phyloP scores from a whole-genome alignment of 495 filamentous ascomycete species.

The Margaritispora aquatica region DNA sequence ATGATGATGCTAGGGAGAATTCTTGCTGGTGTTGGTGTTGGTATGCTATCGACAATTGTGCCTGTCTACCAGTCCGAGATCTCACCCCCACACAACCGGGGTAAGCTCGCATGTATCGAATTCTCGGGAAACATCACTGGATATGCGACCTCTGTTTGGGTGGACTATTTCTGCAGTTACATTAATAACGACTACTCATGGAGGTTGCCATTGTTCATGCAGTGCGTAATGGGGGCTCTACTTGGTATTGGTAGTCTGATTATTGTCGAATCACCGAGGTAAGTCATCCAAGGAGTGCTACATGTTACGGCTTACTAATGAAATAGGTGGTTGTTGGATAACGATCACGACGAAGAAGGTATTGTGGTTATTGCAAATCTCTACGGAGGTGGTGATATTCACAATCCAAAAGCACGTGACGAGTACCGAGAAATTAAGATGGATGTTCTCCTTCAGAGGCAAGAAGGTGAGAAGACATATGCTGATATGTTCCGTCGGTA shows the following conservation, averaged over 20 bases:
- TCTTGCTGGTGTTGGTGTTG: conserved; percentile 88
- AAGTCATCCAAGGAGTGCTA: conserved; percentile 17
- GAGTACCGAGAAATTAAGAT: conserved; percentile 99
- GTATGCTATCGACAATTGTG: conserved; percentile 92
- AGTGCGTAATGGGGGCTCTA: conserved; percentile 87
- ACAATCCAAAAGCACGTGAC: conserved; percentile 81
- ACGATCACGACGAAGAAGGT: conserved; percentile 96
- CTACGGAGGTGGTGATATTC: conserved; percentile 91
- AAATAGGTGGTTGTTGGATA: conserved; percentile 87
- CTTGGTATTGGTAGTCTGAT: conserved; percentile 80
- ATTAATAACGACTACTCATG: conserved; percentile 82
- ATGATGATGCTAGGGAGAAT: conserved; percentile 93
- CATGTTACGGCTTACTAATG: conserved; percentile 11
- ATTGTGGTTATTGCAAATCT: conserved; percentile 97
- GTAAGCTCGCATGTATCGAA: conserved; percentile 94
- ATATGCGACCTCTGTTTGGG: conserved; percentile 95
- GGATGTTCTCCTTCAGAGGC: conserved; percentile 85
- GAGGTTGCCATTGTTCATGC: conserved; percentile 86
- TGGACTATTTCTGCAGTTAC: conserved; percentile 93
- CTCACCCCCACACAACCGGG: conserved; percentile 90
- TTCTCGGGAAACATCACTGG: conserved; percentile 96
- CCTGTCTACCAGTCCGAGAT: conserved; percentile 99
- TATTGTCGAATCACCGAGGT: conserved; percentile 95
- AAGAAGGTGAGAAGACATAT: conserved; percentile 91
- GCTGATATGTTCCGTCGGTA: conserved; percentile 93